These are phyloP conservation scores for Pezicula carpinea DNA, from an alignment of 2,329 filamentous ascomycete species.

Conservation along the genomic window DNA sequence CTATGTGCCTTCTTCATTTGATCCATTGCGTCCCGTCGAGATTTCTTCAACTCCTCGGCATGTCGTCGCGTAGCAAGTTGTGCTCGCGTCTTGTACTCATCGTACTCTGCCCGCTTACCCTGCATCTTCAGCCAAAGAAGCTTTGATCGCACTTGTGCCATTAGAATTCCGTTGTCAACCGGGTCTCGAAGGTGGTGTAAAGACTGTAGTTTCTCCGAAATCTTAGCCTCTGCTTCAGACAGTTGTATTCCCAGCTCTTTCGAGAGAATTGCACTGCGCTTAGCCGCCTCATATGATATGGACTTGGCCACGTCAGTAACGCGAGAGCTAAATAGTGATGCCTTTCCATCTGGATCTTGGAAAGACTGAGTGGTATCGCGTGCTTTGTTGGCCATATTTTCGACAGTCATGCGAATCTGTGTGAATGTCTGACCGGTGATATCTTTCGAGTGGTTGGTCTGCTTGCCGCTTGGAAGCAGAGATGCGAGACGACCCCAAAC, in stretches of 20 bases:
- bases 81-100: slow-evolving; percentile 44
- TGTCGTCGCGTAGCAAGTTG: slow-evolving; percentile 20
- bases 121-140: slow-evolving; percentile 52
- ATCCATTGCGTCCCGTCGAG: not conserved
- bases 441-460: slow-evolving; percentile 10
- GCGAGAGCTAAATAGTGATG: slow-evolving; percentile 11
- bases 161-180: slow-evolving; percentile 41
- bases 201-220: slow-evolving; percentile 29
- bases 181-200: slow-evolving; percentile 36
- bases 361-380: slow-evolving; percentile 15
- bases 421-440: slow-evolving; percentile 13
- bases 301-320: slow-evolving; percentile 19
- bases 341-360: slow-evolving; percentile 13
- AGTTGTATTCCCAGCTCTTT: slow-evolving; percentile 22
- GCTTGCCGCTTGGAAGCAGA: slow-evolving; percentile 10
- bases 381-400: slow-evolving; percentile 19
- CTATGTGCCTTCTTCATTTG: slow-evolving; percentile 7
- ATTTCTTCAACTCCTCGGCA: slow-evolving; percentile 7
- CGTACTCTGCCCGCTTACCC: slow-evolving; percentile 42
- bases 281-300: slow-evolving; percentile 22
- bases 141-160: slow-evolving; percentile 51
- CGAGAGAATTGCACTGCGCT: slow-evolving; percentile 23
- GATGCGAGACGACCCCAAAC: slow-evolving; percentile 20
- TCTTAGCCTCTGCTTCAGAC: slow-evolving; percentile 28
- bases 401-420: slow-evolving; percentile 13